These are phyloP conservation scores for Phytopythium chamaehyphon DNA, from an alignment of 352 stramenopile genomes.

Conservation along the genomic window DNA sequence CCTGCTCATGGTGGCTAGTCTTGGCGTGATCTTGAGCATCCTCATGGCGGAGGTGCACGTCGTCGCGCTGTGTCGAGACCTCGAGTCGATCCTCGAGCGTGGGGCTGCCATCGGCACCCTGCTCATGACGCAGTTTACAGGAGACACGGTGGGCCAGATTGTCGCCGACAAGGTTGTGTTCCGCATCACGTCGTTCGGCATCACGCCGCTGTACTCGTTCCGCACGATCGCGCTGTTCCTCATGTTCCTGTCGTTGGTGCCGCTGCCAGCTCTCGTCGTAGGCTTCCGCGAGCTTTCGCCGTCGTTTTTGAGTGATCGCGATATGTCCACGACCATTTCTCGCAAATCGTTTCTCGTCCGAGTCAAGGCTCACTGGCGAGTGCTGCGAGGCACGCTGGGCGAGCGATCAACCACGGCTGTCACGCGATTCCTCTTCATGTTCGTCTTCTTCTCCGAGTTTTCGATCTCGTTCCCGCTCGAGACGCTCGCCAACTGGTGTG, in stretches of 20 bases:
- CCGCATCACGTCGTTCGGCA: slow-evolving; percentile 34
- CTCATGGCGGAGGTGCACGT: slow-evolving; percentile 53
- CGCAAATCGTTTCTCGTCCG: background rate
- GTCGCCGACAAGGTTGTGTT: slow-evolving; percentile 50
- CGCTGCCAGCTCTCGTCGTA: slow-evolving; percentile 25
- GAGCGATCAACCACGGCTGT: slow-evolving; percentile 36
- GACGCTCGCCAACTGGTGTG: slow-evolving; percentile 37
- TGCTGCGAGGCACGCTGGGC: slow-evolving; percentile 24
- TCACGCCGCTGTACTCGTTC: slow-evolving; percentile 41
- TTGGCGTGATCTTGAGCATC: slow-evolving; percentile 43
- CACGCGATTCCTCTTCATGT: slow-evolving; percentile 54
- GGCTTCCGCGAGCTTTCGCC: slow-evolving; percentile 30
- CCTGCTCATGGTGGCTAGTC: slow-evolving; percentile 44
- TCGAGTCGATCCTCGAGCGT: slow-evolving; percentile 24
- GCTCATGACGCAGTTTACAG: slow-evolving; percentile 45
- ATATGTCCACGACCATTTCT: background rate
- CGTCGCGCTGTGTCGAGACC: slow-evolving; percentile 45
- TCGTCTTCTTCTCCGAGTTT: slow-evolving; percentile 61
- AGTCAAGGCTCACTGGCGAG: slow-evolving; percentile 11
- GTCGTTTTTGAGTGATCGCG: background rate
- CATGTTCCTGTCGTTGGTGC: slow-evolving; percentile 38
- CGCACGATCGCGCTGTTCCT: slow-evolving; percentile 44
- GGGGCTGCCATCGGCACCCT: slow-evolving; percentile 39
- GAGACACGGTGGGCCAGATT: slow-evolving; percentile 40
- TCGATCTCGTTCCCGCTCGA: slow-evolving; percentile 40